Base-by-base conservation (phyloP, 1,139 yeast genomes). In the Pneumocystis canis region DNA sequence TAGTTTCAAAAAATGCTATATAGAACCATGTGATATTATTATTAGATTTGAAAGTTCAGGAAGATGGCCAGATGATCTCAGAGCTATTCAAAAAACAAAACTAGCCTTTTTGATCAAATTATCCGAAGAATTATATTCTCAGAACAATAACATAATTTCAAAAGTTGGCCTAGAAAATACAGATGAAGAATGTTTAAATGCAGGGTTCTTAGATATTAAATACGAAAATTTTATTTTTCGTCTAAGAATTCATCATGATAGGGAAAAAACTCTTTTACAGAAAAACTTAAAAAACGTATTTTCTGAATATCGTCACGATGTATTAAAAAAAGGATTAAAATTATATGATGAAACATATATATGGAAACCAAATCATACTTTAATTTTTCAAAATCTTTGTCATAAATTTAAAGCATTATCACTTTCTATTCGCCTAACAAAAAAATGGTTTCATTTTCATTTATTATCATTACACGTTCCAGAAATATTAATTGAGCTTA, bases 31-130 rank as follows among this genome's bases (percentile, higher is more conserved):
- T n/a, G 89, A 86, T 61, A 84, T 85, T 32, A 79, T 90, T 14
- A 73, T 94, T 60, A 96, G 89, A 73, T 89, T 94, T 73, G 98
- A 94, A 75, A 78, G 87, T 2, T 87, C 96, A 1, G 79, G 83
- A n/a, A 83, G 84, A 73, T 94, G 98, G 99, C 98, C 99, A 0
- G 96, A 88, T 73, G 96, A 92, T 72, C 73, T 89, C 4, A 76
- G 79, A 47, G 90, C 97, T 0, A 76, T 89, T 64, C 98, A 92
- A 71, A 84, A 85, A 70, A 87, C 96, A 20, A 94, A 94, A 72
- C 81, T 92, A 53, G 98, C 97, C 5, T 88, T 94, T 69, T 76
- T 92, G 68, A 73, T 94, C 61, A 86, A 87, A 69, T 81, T 90
- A 20, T 80, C 82, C 66, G 89, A 87, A 64, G 73, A 77, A 32